Conservation (phyloP, 1,284 basidiomycete genomes). For the Trichosporon faecale region DNA sequence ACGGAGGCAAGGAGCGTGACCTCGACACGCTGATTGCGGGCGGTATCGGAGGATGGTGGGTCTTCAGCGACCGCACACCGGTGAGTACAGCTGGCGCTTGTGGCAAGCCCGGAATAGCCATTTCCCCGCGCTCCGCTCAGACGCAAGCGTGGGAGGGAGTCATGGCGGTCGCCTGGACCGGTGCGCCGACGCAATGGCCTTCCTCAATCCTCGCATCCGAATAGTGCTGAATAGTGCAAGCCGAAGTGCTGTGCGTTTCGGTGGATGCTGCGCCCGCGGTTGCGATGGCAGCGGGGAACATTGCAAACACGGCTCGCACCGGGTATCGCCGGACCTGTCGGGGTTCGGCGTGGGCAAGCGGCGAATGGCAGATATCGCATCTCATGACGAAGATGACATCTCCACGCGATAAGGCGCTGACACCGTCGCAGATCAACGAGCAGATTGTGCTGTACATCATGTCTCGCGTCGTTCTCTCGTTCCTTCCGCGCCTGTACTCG, state of each 20-base stretch:
- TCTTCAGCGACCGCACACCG: constrained; percentile 92
- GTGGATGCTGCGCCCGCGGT: background rate
- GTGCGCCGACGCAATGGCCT: constrained; percentile 1
- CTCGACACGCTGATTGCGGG: constrained; percentile 91
- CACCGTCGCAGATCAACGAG: constrained; percentile 72
- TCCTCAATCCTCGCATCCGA: background rate
- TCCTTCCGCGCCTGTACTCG: constrained; percentile 66
- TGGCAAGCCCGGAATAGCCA: background rate
- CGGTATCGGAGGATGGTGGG: constrained; percentile 82
- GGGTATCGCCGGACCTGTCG: background rate
- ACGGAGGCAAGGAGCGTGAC: constrained; percentile 74
- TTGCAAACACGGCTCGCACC: background rate
- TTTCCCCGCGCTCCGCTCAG: background rate
- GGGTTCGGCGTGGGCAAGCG: background rate
- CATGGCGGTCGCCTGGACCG: background rate
- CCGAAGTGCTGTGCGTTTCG: background rate
- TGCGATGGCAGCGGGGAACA: background rate
- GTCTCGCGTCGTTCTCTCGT: constrained; percentile 79
- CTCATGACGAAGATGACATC: background rate
- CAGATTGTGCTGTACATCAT: constrained; percentile 98
- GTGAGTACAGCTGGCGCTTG: constrained; percentile 32
- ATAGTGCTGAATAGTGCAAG: background rate
- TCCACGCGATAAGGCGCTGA: background rate
- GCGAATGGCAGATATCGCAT: background rate
- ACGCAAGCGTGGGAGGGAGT: background rate